Base-by-base conservation (phyloP, 352 stramenopile species). In the Phytopythium chamaehyphon region DNA sequence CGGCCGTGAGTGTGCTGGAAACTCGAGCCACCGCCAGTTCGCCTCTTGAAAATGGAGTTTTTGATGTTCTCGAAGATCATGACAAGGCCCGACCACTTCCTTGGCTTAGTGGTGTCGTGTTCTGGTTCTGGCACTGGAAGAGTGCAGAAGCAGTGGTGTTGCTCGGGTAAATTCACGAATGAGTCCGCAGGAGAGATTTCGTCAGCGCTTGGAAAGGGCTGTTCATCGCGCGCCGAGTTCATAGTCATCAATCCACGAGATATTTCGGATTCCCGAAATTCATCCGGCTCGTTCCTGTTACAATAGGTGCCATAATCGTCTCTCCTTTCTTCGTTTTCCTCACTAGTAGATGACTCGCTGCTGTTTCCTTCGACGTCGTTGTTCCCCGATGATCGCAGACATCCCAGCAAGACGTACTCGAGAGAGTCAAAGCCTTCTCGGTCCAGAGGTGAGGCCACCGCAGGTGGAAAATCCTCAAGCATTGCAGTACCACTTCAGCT, bases 61-160 rank as follows among this genome's bases (percentile, higher is more conserved):
- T 46, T 39, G 39, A 61, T 31, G 40, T 57, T 56, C 19, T 44
- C 43, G 14, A 65, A 44, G 18, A 61, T 47, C 40, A 47, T 53
- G 7, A 24, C 53, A 19, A 64, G 22, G 8, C 11, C 16, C 15
- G 40, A 44, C 9, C 35, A n/a, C 31, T 51, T 39, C 31, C 31
- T 51, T 6, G n/a, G n/a, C 18, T 15, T 1, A 24, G 23, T 19
- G 6, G 42, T 9, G 15, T 21, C 22, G 14, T 15, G 5, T 23
- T 3, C 16, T 19, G 8, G 12, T 12, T 35, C 23, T 9, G 28
- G 28, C 9, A 33, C 28, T 33, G 28, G 28, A 10, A 23, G 5
- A 44, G 15, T 18, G n/a, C n/a, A n/a, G n/a, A 44, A n/a, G 39
- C 16, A 1, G 23, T 37, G 42, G 1, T 26, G 22, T 24, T 23